A percentile compares a stretch with the other conserved stretches of the same genome.
Evolutionary conservation across 306 rosid species (phyloP).

Genomic region (Clitoria ternatea): DNA sequence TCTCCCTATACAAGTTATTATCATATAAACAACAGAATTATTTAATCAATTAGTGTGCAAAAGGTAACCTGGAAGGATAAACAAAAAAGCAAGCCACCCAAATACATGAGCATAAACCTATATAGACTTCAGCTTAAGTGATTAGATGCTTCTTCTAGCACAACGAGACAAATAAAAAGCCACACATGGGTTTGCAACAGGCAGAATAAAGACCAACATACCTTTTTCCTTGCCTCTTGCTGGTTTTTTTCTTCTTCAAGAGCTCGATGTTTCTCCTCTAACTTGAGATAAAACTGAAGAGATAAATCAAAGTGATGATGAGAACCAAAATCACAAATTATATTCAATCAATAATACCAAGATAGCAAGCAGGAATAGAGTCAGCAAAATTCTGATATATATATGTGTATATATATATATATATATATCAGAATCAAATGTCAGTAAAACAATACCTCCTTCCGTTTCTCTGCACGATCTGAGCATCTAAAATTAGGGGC

Average conservation of each 20-base stretch:
- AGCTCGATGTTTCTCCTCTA: slow-evolving; percentile 92
- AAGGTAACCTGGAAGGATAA: slow-evolving; percentile 1
- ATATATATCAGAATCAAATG: slow-evolving; percentile 14
- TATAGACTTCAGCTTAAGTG: slow-evolving; percentile 3
- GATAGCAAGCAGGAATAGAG: not conserved
- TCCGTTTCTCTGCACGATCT: slow-evolving; percentile 81
- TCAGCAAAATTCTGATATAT: no score
- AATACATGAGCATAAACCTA: not conserved
- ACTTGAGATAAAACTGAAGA: slow-evolving; percentile 68
- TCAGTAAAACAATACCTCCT: slow-evolving; percentile 60
- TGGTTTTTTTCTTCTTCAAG: slow-evolving; percentile 78
- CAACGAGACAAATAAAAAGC: not conserved
- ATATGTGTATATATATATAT: no score
- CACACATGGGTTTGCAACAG: slow-evolving; percentile 3
- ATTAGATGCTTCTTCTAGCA: not conserved
- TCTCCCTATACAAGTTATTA: slow-evolving; percentile 64
- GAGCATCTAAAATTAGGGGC: slow-evolving; percentile 72
- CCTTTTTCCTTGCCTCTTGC: slow-evolving; percentile 78
- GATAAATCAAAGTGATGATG: slow-evolving; percentile 25
- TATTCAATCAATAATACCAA: slow-evolving; percentile 7
- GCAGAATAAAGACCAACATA: slow-evolving; percentile 22
- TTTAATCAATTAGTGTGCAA: not conserved
- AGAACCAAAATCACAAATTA: slow-evolving; percentile 19
- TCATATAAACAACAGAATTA: slow-evolving; percentile 6
- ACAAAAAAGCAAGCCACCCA: not conserved